Base-by-base conservation (phyloP, 306 rosid genomes). In the Pachyrhizus erosus region DNA sequence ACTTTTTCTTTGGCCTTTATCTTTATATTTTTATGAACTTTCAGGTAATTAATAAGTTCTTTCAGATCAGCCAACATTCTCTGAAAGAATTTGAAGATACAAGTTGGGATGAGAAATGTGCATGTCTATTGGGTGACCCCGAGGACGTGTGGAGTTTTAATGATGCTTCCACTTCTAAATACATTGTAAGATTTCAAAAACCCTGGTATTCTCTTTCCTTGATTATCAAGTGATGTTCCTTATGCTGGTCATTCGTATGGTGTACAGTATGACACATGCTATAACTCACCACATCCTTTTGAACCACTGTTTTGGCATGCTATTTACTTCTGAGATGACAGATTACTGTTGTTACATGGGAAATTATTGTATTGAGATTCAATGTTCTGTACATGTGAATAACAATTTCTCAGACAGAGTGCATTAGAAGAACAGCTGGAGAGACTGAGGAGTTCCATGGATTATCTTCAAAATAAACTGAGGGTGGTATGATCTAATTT, bases 401-500 rank as follows among this genome's bases (percentile, higher is more conserved):
- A 91, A 96, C 98, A 89, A 87, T 84, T 90, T 87, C 89, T 96
- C 96, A 96, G 99, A 96, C 98, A 96, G 98, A 92, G 90, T 93
- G 91, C 96, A 75, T 92, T 96, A 83, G 99, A 96, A 87, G 91
- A 88, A 80, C 93, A 90, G 91, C 90, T 96, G 70, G 91, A 89
- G 87, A 87, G 78, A 49, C 79, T 79, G 78, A 92, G 86, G 90
- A 93, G 71, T 29, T 91, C 94, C 46, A 62, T 83, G 77, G 97
- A 90, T 82, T 77, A 83, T 66, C 93, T 89, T 84, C 97, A 90
- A 84, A 89, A 78, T 87, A 96, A 90, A 90, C 86, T 92, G 15
- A 89, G 89, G 76, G 78, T 96, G 98, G 99, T 96, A 91, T 33
- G 92, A 80, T 84, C 62, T 82, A 49, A 67, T 54, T 79, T 58